Evolutionary conservation across 2,329 filamentous ascomycete species (phyloP).

Genomic region (Celoporthe dispersa): DNA sequence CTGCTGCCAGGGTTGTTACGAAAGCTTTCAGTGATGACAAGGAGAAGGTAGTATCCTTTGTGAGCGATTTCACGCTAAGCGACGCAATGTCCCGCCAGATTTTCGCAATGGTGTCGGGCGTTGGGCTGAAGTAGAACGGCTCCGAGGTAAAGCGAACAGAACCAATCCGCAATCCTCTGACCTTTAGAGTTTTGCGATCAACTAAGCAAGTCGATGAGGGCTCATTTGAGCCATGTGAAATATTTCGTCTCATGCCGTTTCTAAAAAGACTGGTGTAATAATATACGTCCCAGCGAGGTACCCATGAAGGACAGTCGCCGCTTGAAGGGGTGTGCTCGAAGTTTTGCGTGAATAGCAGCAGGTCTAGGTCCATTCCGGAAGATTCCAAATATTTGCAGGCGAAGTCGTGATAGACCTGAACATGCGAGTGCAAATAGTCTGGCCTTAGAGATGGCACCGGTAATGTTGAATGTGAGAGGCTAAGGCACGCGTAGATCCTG

Average conservation of each 20-base stretch:
- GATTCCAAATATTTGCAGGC: background rate
- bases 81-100: background rate
- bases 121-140: background rate
- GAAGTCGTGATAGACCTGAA: slow-evolving; percentile 7
- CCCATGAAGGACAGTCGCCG: background rate
- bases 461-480: background rate
- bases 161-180: background rate
- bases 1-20: background rate
- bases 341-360: background rate
- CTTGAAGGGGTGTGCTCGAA: background rate
- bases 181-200: background rate
- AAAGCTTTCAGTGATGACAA: background rate
- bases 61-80: background rate
- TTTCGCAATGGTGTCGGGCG: background rate
- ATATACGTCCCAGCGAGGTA: slow-evolving; percentile 9
- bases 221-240: background rate
- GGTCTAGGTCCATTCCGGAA: background rate
- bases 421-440: slow-evolving; percentile 3
- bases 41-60: background rate
- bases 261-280: background rate
- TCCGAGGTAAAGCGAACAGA: background rate
- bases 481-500: slow-evolving; percentile 5
- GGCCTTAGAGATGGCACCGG: background rate
- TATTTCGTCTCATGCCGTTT: background rate
- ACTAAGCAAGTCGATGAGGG: background rate